Conservation (phyloP, 257 asterid genomes). For the Haberlea rhodopensis region DNA sequence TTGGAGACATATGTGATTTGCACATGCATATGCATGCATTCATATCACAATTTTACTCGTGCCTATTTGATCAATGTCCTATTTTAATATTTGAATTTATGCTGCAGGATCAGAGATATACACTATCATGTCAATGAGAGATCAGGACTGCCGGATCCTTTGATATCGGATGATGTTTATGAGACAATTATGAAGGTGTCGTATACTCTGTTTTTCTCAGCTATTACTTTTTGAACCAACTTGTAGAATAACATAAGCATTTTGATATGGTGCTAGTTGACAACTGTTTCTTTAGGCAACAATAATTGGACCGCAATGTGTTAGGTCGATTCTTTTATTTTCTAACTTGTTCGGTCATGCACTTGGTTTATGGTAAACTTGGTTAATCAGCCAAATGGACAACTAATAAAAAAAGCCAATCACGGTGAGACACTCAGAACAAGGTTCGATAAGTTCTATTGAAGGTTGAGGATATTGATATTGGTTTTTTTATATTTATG, state of each 20-base stretch:
- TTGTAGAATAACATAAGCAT: background rate
- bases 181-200: constrained; percentile 86
- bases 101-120: constrained; percentile 79
- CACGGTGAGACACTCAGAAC: background rate
- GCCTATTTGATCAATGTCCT: too few relatives aligned
- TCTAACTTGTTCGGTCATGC: background rate
- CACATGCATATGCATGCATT: background rate
- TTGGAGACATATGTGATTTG: too few relatives aligned
- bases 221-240: background rate
- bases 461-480: background rate
- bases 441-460: background rate
- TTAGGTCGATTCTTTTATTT: background rate
- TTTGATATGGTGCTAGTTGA: background rate
- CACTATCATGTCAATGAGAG: constrained; percentile 73
- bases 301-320: background rate
- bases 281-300: background rate
- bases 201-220: too few relatives aligned
- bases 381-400: background rate
- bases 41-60: too few relatives aligned
- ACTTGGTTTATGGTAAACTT: background rate
- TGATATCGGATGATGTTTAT: constrained; percentile 85
- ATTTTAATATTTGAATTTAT: background rate
- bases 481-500: background rate
- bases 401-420: too few relatives aligned
- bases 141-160: constrained; percentile 70